phyloP scores from a whole-genome alignment of 2,329 filamentous ascomycete species.

The Xylariales sp. region DNA sequence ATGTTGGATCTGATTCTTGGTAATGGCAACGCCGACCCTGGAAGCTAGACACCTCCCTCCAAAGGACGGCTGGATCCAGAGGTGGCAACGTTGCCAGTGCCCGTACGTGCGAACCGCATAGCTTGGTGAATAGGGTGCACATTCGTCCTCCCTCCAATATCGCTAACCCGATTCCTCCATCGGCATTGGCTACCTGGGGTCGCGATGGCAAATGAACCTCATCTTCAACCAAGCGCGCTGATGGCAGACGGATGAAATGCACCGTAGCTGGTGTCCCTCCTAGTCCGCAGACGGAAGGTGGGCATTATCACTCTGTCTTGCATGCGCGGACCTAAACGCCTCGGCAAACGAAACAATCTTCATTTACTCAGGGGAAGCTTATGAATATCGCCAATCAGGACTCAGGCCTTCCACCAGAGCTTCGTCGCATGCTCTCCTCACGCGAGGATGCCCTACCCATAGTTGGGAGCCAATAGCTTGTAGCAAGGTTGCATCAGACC shows the following conservation, averaged over 20 bases:
- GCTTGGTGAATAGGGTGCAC: constrained; percentile 27
- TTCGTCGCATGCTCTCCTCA: constrained; percentile 39
- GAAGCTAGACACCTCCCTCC: constrained; percentile 31
- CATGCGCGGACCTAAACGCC: constrained; percentile 37
- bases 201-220: constrained; percentile 39
- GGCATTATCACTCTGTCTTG: constrained; percentile 43
- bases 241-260: constrained; percentile 32
- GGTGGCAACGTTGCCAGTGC: constrained; percentile 47
- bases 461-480: constrained; percentile 30
- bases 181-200: constrained; percentile 34
- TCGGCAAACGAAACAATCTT: constrained; percentile 42
- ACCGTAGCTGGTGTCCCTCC: constrained; percentile 40
- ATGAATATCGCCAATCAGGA: constrained; percentile 41
- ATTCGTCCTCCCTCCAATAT: constrained; percentile 28
- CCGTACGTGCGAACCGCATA: constrained; percentile 30
- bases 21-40: constrained; percentile 21
- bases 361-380: constrained; percentile 44
- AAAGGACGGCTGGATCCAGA: constrained; percentile 31
- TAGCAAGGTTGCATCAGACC: constrained; percentile 44
- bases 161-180: constrained; percentile 26
- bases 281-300: constrained; percentile 48
- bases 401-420: constrained; percentile 29
- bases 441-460: constrained; percentile 35
- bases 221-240: constrained; percentile 33
- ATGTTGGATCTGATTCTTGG: constrained; percentile 29